Conservation (phyloP, 2,329 filamentous ascomycete genomes). For the Neocatenulostroma microsporum region DNA sequence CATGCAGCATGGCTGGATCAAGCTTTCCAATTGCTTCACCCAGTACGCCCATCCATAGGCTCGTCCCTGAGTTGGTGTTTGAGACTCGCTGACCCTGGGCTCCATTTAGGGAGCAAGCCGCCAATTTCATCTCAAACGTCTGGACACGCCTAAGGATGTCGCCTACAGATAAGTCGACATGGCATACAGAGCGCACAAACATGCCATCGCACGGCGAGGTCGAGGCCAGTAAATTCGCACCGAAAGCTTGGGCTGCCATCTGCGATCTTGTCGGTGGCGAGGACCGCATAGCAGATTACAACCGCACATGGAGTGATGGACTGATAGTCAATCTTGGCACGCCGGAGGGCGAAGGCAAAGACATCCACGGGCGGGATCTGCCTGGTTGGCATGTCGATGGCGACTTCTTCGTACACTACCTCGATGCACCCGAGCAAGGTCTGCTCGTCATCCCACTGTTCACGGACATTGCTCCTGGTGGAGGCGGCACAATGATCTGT, state of each 20-base stretch:
- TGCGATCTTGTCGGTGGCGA: constrained; percentile 59
- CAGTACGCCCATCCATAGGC: no score
- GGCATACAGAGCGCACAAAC: constrained; percentile 54
- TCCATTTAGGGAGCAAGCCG: constrained; percentile 43
- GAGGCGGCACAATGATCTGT: constrained; percentile 59
- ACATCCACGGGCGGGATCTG: constrained; percentile 46
- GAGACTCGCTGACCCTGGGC: no score
- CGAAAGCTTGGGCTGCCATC: constrained; percentile 59
- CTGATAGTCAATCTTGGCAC: constrained; percentile 64
- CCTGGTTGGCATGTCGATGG: constrained; percentile 61
- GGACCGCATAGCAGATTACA: constrained; percentile 43
- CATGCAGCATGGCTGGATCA: constrained; percentile 49
- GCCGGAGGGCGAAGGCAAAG: constrained; percentile 41
- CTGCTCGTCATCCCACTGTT: constrained; percentile 62
- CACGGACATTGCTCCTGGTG: constrained; percentile 52
- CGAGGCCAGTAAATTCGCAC: constrained; percentile 50
- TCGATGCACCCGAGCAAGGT: constrained; percentile 62
- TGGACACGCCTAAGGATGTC: constrained; percentile 62
- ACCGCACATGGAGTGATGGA: constrained; percentile 56
- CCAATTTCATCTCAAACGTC: constrained; percentile 42
- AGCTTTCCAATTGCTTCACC: constrained; percentile 47
- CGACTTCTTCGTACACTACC: constrained; percentile 65
- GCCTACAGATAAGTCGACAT: constrained; percentile 56
- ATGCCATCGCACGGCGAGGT: constrained; percentile 56
- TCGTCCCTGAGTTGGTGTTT: no score